Percentiles rank a stretch among this genome's conserved stretches.
phyloP scores from a whole-genome alignment of 202 grass and related monocot genomes.

The Eragrostis tef region DNA sequence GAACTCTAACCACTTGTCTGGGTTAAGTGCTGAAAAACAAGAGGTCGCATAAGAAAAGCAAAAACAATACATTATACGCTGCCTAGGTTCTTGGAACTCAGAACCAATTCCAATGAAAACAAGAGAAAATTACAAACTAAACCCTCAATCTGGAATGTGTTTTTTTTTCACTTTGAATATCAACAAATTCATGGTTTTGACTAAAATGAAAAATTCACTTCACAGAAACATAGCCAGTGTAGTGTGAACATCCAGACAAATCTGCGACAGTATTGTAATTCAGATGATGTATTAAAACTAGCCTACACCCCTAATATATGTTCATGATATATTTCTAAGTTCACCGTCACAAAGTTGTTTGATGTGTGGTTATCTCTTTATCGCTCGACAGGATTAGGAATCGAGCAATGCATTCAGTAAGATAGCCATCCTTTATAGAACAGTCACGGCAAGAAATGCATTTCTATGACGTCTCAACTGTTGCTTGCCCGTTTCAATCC shows the following conservation, averaged over 20 bases:
- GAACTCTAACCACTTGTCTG: constrained; percentile 47
- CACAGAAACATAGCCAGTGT: background rate
- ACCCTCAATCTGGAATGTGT: background rate
- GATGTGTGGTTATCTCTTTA: background rate
- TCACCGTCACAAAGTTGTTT: background rate
- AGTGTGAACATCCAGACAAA: background rate
- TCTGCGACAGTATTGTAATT: background rate
- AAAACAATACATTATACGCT: background rate
- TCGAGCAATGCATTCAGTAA: background rate
- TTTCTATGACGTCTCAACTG: background rate
- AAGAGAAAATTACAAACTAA: background rate
- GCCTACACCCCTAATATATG: background rate
- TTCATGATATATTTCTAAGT: constrained; percentile 3
- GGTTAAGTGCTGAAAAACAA: constrained; percentile 41
- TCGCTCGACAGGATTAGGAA: background rate
- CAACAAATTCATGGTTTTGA: constrained; percentile 1
- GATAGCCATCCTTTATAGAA: constrained; percentile 7
- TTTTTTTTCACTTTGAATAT: background rate
- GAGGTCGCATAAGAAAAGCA: background rate
- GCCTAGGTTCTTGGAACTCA: background rate
- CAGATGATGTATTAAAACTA: background rate
- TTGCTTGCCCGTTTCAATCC: background rate
- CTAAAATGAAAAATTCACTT: background rate
- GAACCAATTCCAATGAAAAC: background rate
- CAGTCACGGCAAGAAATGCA: background rate